These are phyloP conservation scores for Saturnispora quitensis DNA, from an alignment of 805 yeast genomes.

Conservation along the genomic window DNA sequence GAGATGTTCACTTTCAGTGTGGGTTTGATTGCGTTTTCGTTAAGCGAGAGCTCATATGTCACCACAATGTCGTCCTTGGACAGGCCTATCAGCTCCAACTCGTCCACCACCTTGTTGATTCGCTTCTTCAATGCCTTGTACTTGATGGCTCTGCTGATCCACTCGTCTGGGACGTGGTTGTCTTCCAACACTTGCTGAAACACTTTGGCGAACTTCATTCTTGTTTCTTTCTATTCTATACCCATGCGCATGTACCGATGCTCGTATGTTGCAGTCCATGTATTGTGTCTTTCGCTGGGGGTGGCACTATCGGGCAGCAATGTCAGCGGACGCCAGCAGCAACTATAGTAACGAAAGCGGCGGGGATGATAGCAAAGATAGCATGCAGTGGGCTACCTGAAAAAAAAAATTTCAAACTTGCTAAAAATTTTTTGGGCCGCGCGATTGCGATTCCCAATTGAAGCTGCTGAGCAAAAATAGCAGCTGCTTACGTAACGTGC, in stretches of 20 bases:
- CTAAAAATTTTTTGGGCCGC: too few relatives aligned
- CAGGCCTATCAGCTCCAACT: constrained; percentile 50
- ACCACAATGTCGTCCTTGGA: constrained; percentile 32
- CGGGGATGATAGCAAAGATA: too few relatives aligned
- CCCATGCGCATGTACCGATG: too few relatives aligned
- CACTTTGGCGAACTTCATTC: constrained; percentile 70
- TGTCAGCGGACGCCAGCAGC: too few relatives aligned
- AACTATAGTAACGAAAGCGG: too few relatives aligned
- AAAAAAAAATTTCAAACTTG: too few relatives aligned
- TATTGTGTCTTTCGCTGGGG: too few relatives aligned
- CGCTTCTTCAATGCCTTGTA: constrained; percentile 63
- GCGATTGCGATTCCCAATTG: too few relatives aligned
- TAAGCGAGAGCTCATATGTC: constrained; percentile 17
- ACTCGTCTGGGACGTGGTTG: constrained; percentile 54
- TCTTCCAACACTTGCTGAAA: constrained; percentile 54
- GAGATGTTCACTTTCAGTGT: constrained; percentile 19
- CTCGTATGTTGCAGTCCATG: background rate
- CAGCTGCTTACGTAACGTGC: too few relatives aligned
- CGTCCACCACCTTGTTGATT: constrained; percentile 55
- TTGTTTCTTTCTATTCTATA: background rate
- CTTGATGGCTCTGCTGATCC: constrained; percentile 63
- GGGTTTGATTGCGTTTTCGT: constrained; percentile 17
- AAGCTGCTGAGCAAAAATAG: too few relatives aligned
- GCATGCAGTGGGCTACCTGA: too few relatives aligned
- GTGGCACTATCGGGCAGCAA: too few relatives aligned